phyloP scores from a whole-genome alignment of 1,284 basidiomycete species.

The Ceratobasidium sp. region DNA sequence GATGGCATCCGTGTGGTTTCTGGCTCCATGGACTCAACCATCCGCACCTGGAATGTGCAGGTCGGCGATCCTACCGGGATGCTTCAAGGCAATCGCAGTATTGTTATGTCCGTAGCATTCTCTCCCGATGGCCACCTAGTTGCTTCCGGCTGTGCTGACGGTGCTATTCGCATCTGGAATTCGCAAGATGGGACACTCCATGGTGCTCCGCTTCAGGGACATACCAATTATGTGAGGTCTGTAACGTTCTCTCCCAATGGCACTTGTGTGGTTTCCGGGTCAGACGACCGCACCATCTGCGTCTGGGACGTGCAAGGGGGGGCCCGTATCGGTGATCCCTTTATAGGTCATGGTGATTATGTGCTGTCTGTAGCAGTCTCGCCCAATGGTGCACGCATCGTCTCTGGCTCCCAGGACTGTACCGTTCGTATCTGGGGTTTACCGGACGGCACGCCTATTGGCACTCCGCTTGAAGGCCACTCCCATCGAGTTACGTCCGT shows the following conservation, averaged over 20 bases:
- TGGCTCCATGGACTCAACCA: too few species aligned
- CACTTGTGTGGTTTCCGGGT: constrained; percentile 15
- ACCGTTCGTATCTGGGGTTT: not conserved
- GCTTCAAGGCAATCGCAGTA: constrained; percentile 53
- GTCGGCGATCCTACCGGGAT: not conserved
- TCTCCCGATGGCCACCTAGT: constrained; percentile 25
- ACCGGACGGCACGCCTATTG: not conserved
- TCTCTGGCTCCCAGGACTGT: constrained; percentile 48
- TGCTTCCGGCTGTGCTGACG: constrained; percentile 13
- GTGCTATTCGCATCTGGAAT: constrained; percentile 25
- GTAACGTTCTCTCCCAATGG: constrained; percentile 28
- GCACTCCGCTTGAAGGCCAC: not conserved
- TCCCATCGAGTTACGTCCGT: not conserved
- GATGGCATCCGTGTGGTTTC: too few species aligned
- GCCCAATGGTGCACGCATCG: constrained; percentile 16
- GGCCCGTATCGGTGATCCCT: not conserved
- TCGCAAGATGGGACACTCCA: not conserved
- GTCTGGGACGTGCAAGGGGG: constrained; percentile 19
- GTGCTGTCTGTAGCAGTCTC: constrained; percentile 50
- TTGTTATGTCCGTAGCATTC: constrained; percentile 47
- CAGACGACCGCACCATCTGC: constrained; percentile 16
- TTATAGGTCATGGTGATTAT: constrained; percentile 53
- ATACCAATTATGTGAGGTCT: constrained; percentile 16
- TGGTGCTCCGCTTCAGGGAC: constrained; percentile 9
- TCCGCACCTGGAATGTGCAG: too few species aligned